These are phyloP conservation scores for Tetrahymena elliotti DNA, from an alignment of 73 alveolate species.

Conservation along the genomic window DNA sequence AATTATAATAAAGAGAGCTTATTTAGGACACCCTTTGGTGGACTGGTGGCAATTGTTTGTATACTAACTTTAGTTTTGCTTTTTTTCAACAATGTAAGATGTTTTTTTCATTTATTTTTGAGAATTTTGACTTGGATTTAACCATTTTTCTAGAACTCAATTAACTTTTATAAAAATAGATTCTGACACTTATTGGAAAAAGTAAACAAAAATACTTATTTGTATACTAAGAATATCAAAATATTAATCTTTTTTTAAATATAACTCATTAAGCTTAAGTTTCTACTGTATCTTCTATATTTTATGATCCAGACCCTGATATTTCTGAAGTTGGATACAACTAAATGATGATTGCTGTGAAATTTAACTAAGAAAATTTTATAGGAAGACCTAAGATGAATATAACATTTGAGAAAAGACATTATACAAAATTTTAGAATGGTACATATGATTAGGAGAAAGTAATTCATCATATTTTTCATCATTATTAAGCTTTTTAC, in stretches of 20 bases:
- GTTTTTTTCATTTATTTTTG: not conserved
- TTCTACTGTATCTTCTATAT: not conserved
- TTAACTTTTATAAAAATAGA: not conserved
- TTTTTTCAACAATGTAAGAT: not conserved
- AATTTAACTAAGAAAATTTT: not conserved
- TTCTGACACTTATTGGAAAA: not conserved
- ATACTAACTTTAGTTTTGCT: not conserved
- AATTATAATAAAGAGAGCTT: not conserved
- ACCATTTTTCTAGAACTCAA: no score
- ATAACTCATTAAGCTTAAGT: not conserved
- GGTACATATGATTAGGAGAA: not conserved
- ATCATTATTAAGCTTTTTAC: not conserved
- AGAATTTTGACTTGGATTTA: no score
- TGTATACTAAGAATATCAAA: not conserved
- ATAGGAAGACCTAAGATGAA: not conserved
- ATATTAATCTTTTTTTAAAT: not conserved
- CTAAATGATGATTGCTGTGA: not conserved
- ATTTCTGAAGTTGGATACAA: not conserved
- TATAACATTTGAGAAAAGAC: not conserved
- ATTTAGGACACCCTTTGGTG: not conserved
- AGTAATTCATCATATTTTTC: no score
- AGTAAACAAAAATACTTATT: not conserved
- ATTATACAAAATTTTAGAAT: not conserved
- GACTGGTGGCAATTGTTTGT: not conserved
- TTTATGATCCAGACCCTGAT: not conserved